Evolutionary conservation across 495 filamentous ascomycete species (phyloP).

Genomic region (Paragyromitra xinjiangensis): DNA sequence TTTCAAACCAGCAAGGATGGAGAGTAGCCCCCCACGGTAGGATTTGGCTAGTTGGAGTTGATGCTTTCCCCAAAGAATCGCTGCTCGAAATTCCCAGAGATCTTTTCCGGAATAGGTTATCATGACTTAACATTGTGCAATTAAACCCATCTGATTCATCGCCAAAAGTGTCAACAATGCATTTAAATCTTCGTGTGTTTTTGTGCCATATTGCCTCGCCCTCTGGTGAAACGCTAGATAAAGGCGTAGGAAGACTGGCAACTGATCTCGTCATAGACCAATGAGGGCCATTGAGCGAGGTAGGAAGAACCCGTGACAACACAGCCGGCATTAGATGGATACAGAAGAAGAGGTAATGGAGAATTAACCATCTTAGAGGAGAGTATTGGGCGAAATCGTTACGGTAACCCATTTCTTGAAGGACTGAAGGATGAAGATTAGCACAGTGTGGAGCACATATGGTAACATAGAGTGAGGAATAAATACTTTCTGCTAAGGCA

Average conservation of each 20-base stretch:
- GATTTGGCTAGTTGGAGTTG: neutral
- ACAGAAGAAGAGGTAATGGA: neutral
- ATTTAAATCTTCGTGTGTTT: conserved; percentile 15
- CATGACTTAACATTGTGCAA: conserved; percentile 13
- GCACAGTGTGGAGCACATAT: neutral
- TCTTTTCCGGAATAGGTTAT: neutral
- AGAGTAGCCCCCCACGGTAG: neutral
- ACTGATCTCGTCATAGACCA: neutral
- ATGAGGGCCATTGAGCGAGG: neutral
- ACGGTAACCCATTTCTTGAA: neutral
- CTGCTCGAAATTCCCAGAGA: neutral
- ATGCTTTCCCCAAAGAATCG: neutral
- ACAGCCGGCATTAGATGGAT: neutral
- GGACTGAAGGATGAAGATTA: neutral
- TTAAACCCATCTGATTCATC: neutral
- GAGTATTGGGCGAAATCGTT: neutral
- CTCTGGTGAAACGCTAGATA: neutral
- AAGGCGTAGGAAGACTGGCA: neutral
- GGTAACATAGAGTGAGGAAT: neutral
- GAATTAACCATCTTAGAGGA: neutral
- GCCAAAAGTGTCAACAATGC: neutral
- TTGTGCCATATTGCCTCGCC: neutral
- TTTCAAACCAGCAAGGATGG: conserved; percentile 26
- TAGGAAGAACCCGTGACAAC: conserved; percentile 9
- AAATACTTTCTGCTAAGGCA: neutral